phyloP scores from a whole-genome alignment of 2,329 filamentous ascomycete genomes.

The Aspergillus sp. region DNA sequence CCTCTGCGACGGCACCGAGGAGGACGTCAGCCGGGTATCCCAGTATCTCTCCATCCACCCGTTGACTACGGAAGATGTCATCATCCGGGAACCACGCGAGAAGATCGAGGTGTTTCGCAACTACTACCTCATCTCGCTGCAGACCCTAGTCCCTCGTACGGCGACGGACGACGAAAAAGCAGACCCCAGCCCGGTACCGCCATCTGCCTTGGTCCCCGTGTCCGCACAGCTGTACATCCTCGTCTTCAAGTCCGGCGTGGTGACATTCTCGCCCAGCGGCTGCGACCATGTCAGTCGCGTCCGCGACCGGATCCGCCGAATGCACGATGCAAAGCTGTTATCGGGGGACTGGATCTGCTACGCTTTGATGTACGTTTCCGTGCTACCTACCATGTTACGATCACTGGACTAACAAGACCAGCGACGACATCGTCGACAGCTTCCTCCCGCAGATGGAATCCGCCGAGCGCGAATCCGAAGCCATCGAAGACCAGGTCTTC shows the following conservation, averaged over 20 bases:
- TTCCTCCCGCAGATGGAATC: conserved; percentile 84
- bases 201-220: conserved; percentile 62
- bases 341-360: conserved; percentile 99
- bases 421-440: conserved; percentile 92
- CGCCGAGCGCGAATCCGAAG: conserved; percentile 81
- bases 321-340: conserved; percentile 88
- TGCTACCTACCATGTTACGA: neutral
- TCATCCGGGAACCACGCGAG: conserved; percentile 87
- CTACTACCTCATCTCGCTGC: conserved; percentile 96
- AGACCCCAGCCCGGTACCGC: conserved; percentile 58
- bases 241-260: conserved; percentile 86
- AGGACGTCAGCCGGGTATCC: conserved; percentile 81
- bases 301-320: conserved; percentile 78
- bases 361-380: conserved; percentile 73
- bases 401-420: conserved; percentile 29
- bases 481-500: conserved; percentile 93
- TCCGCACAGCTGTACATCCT: conserved; percentile 93
- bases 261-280: conserved; percentile 87
- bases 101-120: conserved; percentile 96
- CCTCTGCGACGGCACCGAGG: conserved; percentile 79
- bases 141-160: conserved; percentile 67
- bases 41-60: conserved; percentile 92
- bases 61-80: conserved; percentile 91
- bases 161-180: conserved; percentile 24
- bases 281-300: conserved; percentile 84